Conservation (phyloP, 225 moss, liverwort and hornwort genomes). For the Sphagnum contortum region DNA sequence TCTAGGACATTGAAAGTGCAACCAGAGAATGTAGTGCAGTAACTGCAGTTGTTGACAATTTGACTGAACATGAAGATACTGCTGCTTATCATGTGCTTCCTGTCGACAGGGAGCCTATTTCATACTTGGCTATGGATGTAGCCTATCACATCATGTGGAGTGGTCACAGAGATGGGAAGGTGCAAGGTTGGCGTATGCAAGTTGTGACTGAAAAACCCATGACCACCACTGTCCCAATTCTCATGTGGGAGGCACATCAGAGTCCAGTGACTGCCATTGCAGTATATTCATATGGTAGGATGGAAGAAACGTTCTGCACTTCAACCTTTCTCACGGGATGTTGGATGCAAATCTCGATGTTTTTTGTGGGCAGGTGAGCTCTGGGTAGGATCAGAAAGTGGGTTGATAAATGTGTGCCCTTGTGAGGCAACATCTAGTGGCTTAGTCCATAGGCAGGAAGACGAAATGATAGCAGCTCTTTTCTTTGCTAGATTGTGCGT, state of each 20-base stretch:
- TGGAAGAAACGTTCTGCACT: too few species aligned
- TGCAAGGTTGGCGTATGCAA: slow-evolving; percentile 64
- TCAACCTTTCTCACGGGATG: too few species aligned
- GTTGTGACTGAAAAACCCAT: too few species aligned
- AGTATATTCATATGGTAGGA: slow-evolving; percentile 47
- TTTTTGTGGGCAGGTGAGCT: slow-evolving; percentile 90
- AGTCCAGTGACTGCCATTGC: slow-evolving; percentile 43
- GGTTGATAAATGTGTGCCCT: slow-evolving; percentile 82
- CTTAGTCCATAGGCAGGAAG: slow-evolving; percentile 41
- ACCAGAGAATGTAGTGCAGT: slow-evolving; percentile 49
- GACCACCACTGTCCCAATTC: slow-evolving; percentile 30
- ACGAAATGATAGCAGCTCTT: slow-evolving; percentile 29
- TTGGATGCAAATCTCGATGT: too few species aligned
- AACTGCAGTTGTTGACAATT: slow-evolving; percentile 44
- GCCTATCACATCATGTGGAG: slow-evolving; percentile 83
- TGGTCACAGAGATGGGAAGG: slow-evolving; percentile 84
- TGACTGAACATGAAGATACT: slow-evolving; percentile 78
- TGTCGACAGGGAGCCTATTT: slow-evolving; percentile 50
- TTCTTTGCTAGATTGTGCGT: slow-evolving; percentile 48
- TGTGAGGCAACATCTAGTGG: slow-evolving; percentile 48
- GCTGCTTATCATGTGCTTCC: slow-evolving; percentile 58
- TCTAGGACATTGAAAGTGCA: slow-evolving; percentile 79
- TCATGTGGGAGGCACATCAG: slow-evolving; percentile 69
- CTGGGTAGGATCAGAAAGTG: slow-evolving; percentile 86
- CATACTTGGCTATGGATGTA: slow-evolving; percentile 59